Evolutionary conservation across 495 filamentous ascomycete species (phyloP).

Genomic region (Patellaria atrata): DNA sequence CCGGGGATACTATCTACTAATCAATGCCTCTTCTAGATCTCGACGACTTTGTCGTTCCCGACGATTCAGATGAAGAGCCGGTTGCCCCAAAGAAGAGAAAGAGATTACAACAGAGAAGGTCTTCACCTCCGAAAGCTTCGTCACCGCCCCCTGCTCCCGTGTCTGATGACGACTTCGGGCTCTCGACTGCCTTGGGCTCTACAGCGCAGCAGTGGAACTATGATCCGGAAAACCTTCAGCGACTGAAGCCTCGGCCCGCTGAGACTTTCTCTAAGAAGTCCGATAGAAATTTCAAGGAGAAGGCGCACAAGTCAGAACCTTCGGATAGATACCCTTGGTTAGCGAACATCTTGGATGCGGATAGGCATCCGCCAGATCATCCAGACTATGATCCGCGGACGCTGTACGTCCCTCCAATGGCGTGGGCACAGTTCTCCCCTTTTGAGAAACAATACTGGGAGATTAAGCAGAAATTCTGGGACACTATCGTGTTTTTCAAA

Average conservation of each 20-base stretch:
- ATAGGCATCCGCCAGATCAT: constrained; percentile 63
- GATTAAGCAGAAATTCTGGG: constrained; percentile 96
- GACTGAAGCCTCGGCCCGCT: constrained; percentile 38
- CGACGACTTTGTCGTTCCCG: constrained; percentile 71
- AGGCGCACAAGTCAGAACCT: constrained; percentile 63
- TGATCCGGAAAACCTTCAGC: constrained; percentile 58
- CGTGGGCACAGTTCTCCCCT: constrained; percentile 65
- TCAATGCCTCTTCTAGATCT: constrained; percentile 36
- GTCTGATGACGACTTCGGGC: constrained; percentile 39
- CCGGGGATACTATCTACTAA: not conserved
- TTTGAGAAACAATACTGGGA: constrained; percentile 99
- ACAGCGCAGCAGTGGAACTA: constrained; percentile 77
- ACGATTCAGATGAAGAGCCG: constrained; percentile 67
- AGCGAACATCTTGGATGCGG: constrained; percentile 66
- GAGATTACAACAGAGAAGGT: constrained; percentile 44
- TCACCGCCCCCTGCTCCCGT: constrained; percentile 27
- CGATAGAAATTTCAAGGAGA: constrained; percentile 47
- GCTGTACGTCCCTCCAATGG: constrained; percentile 68
- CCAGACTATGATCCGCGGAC: constrained; percentile 88
- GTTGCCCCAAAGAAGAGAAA: constrained; percentile 58
- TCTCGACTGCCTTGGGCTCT: constrained; percentile 40
- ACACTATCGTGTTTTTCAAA: constrained; percentile 98
- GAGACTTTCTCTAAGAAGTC: constrained; percentile 28
- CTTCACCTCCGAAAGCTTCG: constrained; percentile 33
- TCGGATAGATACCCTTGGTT: constrained; percentile 82